Evolutionary conservation across 257 asterid species (phyloP), one percentile per base, ranked within the genome.

Genomic region (Echites panduratus): DNA sequence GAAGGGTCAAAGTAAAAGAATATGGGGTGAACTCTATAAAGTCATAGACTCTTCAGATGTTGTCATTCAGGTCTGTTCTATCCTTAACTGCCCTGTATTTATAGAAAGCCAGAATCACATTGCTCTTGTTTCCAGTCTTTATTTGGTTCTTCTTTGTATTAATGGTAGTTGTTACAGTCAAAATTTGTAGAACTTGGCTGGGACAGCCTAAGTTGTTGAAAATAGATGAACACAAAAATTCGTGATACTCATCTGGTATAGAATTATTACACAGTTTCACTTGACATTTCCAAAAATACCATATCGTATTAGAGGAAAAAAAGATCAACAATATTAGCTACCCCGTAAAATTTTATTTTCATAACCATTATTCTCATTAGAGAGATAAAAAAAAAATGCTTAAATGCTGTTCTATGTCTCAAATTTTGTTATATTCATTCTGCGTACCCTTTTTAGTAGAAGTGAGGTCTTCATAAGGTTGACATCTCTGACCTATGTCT

Each of bases 1-100:
- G 58, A 95, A 95, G 77, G 98, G 99, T 72, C 98, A 95, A 82
- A 95, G 99, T 84, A 95, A 95, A 78, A 97, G 98, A 78, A 90
- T 95, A 76, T 95, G 99, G 99, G 97, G 99, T 75, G 99, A 95
- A 81, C 97, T 95, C 50, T 95, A 92, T 84, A 94, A 91, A 87
- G 99, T 94, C 63, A 84, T 94, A n/a, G 99, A 94, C 80, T 94
- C 99, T 67, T 94, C 99, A 10, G 98, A 95, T 83, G 95, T 92
- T 73, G 93, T 95, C 76, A 85, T 95, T 62, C 98, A 95, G 98
- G 99, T 95, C 74, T 41, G 44, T 66, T 41, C 29, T 50, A 0
- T 12, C 40, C 12, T 3, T 35, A 16, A 29, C 57, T 70, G 54
- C 38, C 52, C 35, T 53, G 48, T 35, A 5, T 38, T 2, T 3